phyloP scores from a whole-genome alignment of 2,329 filamentous ascomycete species.

The Lojkania enalia region DNA sequence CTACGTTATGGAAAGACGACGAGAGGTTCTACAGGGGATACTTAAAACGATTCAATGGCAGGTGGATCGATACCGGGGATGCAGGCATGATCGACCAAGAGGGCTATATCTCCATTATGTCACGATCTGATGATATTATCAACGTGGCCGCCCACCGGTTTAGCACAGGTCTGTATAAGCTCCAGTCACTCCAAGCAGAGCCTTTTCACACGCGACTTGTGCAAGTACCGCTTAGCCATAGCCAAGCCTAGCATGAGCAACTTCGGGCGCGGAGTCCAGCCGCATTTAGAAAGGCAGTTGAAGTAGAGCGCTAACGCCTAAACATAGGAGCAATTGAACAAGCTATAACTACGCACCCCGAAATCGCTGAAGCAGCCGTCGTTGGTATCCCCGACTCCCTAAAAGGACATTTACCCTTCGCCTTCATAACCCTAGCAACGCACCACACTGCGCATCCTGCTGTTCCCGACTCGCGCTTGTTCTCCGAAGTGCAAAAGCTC shows the following conservation, averaged over 20 bases:
- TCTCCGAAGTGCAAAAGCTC: conserved; percentile 68
- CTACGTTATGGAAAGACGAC: conserved; percentile 83
- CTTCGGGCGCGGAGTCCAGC: no score
- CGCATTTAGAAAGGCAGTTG: no score
- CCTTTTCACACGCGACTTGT: no score
- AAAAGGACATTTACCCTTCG: conserved; percentile 91
- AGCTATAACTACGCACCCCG: conserved; percentile 79
- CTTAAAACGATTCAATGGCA: conserved; percentile 75
- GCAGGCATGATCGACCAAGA: conserved; percentile 82
- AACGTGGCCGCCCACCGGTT: conserved; percentile 95
- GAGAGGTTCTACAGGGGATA: conserved; percentile 86
- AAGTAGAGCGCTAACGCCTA: background rate
- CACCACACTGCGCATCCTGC: conserved; percentile 57
- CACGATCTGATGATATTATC: conserved; percentile 79
- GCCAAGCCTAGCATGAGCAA: no score
- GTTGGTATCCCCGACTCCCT: conserved; percentile 82
- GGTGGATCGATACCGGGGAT: conserved; percentile 90
- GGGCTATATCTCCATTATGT: conserved; percentile 66
- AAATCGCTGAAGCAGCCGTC: conserved; percentile 81
- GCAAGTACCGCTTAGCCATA: no score
- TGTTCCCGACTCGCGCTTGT: conserved; percentile 53
- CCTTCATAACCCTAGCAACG: conserved; percentile 71
- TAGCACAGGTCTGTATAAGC: conserved; percentile 68
- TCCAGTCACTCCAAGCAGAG: background rate
- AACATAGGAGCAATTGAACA: conserved; percentile 82